Evolutionary conservation across 345 rosid species (phyloP).

Genomic region (Dipteronia sinensis): DNA sequence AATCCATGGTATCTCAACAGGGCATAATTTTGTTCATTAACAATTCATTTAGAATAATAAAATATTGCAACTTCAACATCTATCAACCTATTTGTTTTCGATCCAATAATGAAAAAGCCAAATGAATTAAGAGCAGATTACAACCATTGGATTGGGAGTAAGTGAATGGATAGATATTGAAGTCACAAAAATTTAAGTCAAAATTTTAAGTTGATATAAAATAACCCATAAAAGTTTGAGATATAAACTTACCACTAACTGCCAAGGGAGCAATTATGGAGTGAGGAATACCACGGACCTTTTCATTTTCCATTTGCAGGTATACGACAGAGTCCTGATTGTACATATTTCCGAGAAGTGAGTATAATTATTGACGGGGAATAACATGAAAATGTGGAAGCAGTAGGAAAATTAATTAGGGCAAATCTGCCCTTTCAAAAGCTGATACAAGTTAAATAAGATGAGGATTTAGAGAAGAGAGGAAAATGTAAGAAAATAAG

Average conservation of each 20-base stretch:
- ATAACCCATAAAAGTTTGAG: background rate
- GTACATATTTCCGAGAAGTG: conserved; percentile 3
- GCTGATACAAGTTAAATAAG: background rate
- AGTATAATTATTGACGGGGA: conserved; percentile 2
- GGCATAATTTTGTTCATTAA: background rate
- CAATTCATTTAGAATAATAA: background rate
- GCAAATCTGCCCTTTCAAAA: background rate
- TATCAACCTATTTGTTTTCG: too few species aligned
- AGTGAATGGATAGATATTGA: too few species aligned
- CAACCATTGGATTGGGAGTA: too few species aligned
- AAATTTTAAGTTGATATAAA: too few species aligned
- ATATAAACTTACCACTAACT: conserved; percentile 64
- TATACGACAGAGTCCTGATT: conserved; percentile 49
- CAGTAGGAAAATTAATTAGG: background rate
- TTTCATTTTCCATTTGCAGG: conserved; percentile 67
- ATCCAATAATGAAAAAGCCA: too few species aligned
- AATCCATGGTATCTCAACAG: background rate
- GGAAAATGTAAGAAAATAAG: background rate
- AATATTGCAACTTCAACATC: too few species aligned
- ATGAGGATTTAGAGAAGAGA: background rate
- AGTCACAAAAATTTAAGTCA: too few species aligned
- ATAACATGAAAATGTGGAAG: conserved; percentile 10
- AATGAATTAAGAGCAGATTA: too few species aligned
- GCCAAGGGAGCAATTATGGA: conserved; percentile 68
- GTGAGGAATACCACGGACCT: conserved; percentile 69